phyloP scores from a whole-genome alignment of 2,329 filamentous ascomycete genomes.

The Annulohypoxylon truncatum region DNA sequence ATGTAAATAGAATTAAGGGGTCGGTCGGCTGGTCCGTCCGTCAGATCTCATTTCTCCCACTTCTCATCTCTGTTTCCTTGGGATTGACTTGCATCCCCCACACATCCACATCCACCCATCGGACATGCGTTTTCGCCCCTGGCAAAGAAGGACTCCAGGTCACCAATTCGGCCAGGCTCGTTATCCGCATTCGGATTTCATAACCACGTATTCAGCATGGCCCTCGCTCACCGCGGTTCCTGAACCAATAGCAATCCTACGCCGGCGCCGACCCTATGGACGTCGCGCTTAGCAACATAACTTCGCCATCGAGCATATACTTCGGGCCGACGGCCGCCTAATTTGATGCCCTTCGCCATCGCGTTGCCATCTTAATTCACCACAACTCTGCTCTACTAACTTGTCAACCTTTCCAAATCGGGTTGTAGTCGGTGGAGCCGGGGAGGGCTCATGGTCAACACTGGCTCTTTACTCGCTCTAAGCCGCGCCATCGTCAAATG shows the following conservation, averaged over 20 bases:
- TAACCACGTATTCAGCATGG: slow-evolving; percentile 9
- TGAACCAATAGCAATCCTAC: slow-evolving; percentile 30
- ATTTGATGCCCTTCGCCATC: slow-evolving; percentile 2
- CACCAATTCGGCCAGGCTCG: slow-evolving; percentile 9
- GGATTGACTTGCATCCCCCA: slow-evolving; percentile 33
- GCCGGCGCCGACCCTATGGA: slow-evolving; percentile 12
- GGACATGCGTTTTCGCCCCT: slow-evolving; percentile 14
- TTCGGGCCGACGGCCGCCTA: slow-evolving; percentile 32
- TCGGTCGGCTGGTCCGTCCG: slow-evolving; percentile 8
- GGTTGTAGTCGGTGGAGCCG: neutral
- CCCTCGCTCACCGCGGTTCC: slow-evolving; percentile 27
- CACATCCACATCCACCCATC: slow-evolving; percentile 15
- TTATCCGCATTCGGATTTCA: slow-evolving; percentile 3
- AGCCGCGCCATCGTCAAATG: slow-evolving; percentile 31
- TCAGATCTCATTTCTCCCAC: slow-evolving; percentile 14
- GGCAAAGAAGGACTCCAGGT: neutral
- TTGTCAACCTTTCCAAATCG: slow-evolving; percentile 3
- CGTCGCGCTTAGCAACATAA: slow-evolving; percentile 31
- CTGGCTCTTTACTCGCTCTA: slow-evolving; percentile 17
- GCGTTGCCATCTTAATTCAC: neutral
- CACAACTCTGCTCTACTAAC: neutral
- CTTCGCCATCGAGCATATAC: slow-evolving; percentile 17
- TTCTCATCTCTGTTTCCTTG: neutral
- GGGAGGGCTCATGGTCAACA: slow-evolving; percentile 7
- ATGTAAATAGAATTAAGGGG: slow-evolving; percentile 29